Base-by-base conservation (phyloP, 2,329 filamentous ascomycete genomes). In the Aspergillus brasiliensis region DNA sequence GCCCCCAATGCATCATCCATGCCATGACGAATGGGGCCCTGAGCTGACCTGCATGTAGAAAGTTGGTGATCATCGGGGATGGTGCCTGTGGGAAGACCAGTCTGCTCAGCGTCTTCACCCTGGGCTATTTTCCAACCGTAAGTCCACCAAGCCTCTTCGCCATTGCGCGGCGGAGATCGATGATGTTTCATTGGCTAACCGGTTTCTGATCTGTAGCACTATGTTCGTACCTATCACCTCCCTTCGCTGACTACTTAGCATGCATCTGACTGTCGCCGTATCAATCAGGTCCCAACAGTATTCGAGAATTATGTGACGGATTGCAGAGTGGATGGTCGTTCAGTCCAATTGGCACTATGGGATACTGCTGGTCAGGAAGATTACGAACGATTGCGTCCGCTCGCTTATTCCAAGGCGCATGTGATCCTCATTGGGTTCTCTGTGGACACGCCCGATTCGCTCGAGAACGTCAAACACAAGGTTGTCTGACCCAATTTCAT, bases 271-370 rank as follows among this genome's bases (percentile, higher is more conserved):
- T 53, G 42, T 60, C 60, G 57, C 44, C 37, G 17, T 23, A 13
- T 55, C 10, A n/a, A 53, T 46, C 66, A 92, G 89, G 93, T 97
- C 54, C 95, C 95, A 1, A 99, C 95, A 49, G 95, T 99, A 38
- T 99, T 99, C 78, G 95, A 99, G 76, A 99, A 99, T 81, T 99
- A 99, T 73, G 95, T 99, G 66, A 99, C 95, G 69, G 95, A 99
- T 80, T 99, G 95, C 79, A 86, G 94, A 80, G 95, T 99, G 62
- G 95, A 99, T 75, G 95, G 95, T 72, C 97, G 97, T 77, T 97
- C 92, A n/a, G 95, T 99, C 40, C 95, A 99, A 81, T 84, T 99
- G 65, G 95, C 95, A 54, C 82, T 99, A 70, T 99, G 95, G 95
- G 95, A 99, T 87, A 99, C 95, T n/a, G 95, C 95, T 54, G 95